Percentiles rank a stretch among this genome's conserved stretches.
Conservation (phyloP, 768 basidiomycete genomes). For the Megacollybia marginata region DNA sequence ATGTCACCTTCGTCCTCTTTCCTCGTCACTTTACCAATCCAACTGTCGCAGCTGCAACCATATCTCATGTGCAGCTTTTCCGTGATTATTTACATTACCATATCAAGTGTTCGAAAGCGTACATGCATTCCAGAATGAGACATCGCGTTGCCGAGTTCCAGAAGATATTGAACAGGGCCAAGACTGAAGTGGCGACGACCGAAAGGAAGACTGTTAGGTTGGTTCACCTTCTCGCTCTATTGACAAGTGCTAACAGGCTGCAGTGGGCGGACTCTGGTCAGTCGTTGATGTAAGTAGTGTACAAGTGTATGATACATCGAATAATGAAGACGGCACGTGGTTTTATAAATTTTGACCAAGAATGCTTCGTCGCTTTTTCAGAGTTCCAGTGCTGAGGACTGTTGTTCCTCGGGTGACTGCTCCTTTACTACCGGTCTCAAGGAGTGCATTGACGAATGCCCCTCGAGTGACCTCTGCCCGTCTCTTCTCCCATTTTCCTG, state of each 20-base stretch:
- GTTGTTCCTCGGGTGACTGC: slow-evolving; percentile 36
- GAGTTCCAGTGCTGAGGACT: slow-evolving; percentile 39
- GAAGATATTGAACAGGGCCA: slow-evolving; percentile 92
- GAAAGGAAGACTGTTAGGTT: slow-evolving; percentile 92
- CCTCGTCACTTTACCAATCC: slow-evolving; percentile 88
- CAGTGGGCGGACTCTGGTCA: background rate
- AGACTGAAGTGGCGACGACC: slow-evolving; percentile 75
- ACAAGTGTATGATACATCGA: background rate
- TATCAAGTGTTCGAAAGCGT: slow-evolving; percentile 97
- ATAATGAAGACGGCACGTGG: slow-evolving; percentile 3
- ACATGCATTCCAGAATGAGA: slow-evolving; percentile 98
- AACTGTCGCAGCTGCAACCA: slow-evolving; percentile 62
- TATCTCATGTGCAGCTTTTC: slow-evolving; percentile 95
- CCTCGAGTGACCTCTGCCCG: slow-evolving; percentile 29
- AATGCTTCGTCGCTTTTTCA: slow-evolving; percentile 34
- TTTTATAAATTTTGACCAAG: too few relatives aligned
- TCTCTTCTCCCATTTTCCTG: slow-evolving; percentile 40
- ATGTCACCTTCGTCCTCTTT: slow-evolving; percentile 96
- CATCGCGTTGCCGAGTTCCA: slow-evolving; percentile 92
- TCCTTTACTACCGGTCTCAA: slow-evolving; percentile 41
- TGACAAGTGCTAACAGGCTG: background rate
- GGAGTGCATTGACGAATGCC: slow-evolving; percentile 18
- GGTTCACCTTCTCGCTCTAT: slow-evolving; percentile 14
- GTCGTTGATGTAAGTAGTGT: background rate
- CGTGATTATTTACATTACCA: slow-evolving; percentile 99